These are phyloP conservation scores for Talaromyces verruculosus DNA, from an alignment of 2,329 filamentous ascomycete species.

Conservation along the genomic window DNA sequence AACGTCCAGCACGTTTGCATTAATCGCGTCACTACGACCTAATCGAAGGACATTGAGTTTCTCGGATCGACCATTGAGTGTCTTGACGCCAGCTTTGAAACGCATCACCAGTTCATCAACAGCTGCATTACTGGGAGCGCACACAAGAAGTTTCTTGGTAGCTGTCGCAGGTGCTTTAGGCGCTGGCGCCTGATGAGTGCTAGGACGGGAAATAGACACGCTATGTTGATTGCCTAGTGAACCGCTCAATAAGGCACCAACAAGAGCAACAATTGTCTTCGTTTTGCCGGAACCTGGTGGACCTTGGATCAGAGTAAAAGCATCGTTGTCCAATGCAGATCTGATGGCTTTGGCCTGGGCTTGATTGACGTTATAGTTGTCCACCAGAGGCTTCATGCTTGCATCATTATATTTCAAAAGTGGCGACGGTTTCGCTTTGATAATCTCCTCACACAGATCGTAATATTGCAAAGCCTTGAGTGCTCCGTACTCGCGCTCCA, in stretches of 20 bases:
- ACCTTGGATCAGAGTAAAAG: conserved; percentile 93
- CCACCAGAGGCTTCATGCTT: conserved; percentile 66
- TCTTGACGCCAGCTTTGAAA: conserved; percentile 83
- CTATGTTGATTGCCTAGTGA: conserved; percentile 50
- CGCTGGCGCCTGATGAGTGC: conserved; percentile 37
- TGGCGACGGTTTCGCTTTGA: conserved; percentile 84
- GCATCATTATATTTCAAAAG: conserved; percentile 78
- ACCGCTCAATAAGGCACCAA: conserved; percentile 76
- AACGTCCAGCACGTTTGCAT: conserved; percentile 81
- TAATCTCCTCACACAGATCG: conserved; percentile 89
- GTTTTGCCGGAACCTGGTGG: conserved; percentile 97
- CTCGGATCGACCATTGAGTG: conserved; percentile 67
- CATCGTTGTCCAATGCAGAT: conserved; percentile 91
- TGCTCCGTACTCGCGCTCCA: conserved; percentile 93
- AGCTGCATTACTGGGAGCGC: conserved; percentile 96
- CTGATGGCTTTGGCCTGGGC: conserved; percentile 91
- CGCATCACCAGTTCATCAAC: conserved; percentile 94
- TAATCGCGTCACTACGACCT: conserved; percentile 89
- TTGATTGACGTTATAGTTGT: conserved; percentile 79
- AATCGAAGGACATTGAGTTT: conserved; percentile 86
- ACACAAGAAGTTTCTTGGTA: conserved; percentile 86
- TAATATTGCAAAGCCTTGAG: conserved; percentile 91
- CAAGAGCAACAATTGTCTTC: conserved; percentile 95
- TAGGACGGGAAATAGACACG: conserved; percentile 50
- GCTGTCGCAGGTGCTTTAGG: conserved; percentile 37